Evolutionary conservation across 2,329 filamentous ascomycete genomes (phyloP).

Genomic region (Fusarium sp.): DNA sequence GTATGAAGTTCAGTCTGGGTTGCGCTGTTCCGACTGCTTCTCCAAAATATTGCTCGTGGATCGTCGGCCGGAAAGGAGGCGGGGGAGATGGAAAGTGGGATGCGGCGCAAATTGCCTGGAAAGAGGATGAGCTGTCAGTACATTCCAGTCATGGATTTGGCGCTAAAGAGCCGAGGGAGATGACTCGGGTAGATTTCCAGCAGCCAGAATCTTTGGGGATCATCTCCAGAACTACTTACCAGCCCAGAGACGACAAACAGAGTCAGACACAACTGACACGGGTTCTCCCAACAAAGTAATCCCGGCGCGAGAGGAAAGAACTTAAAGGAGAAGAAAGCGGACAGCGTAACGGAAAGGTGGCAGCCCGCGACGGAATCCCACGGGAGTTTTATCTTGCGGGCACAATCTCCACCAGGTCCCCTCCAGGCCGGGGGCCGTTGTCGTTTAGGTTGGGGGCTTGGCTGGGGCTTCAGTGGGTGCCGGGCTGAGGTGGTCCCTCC

Average conservation of each 20-base stretch:
- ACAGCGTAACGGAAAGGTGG: constrained; percentile 23
- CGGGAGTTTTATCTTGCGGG: constrained; percentile 30
- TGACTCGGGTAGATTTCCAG: constrained; percentile 23
- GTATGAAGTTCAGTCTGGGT: constrained; percentile 7
- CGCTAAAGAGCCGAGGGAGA: constrained; percentile 35
- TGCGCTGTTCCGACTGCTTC: constrained; percentile 17
- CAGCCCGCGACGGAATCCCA: constrained; percentile 30
- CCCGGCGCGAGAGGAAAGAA: background rate
- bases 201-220: background rate
- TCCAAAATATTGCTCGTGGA: constrained; percentile 24
- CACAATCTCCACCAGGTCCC: constrained; percentile 19
- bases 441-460: constrained; percentile 26
- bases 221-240: constrained; percentile 5
- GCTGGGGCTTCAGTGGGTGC: constrained; percentile 1
- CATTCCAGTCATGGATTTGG: constrained; percentile 1
- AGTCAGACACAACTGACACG: constrained; percentile 8
- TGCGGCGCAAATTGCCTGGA: constrained; percentile 46
- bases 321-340: constrained; percentile 10
- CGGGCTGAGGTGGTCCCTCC: background rate
- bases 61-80: constrained; percentile 49
- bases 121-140: constrained; percentile 43
- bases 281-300: constrained; percentile 4
- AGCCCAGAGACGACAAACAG: constrained; percentile 3
- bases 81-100: constrained; percentile 42
- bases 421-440: constrained; percentile 17